phyloP scores from a whole-genome alignment of 768 basidiomycete genomes.

The Leccinum boreale region DNA sequence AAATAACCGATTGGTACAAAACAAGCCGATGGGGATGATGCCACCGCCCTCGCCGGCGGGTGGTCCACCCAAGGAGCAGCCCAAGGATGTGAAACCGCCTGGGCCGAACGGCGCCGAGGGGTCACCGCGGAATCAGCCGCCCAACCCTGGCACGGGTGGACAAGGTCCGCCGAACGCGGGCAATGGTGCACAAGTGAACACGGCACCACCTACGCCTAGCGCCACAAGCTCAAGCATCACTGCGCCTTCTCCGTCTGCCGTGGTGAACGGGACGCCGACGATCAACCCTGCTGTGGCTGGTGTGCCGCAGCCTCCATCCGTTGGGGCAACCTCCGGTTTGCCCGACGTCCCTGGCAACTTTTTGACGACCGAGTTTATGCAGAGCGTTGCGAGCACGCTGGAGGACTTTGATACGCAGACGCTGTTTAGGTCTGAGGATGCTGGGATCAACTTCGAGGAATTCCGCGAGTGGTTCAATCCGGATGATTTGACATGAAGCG shows the following conservation, averaged over 20 bases:
- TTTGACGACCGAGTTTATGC: conserved; percentile 43
- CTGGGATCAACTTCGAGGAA: conserved; percentile 60
- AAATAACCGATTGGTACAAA: conserved; percentile 30
- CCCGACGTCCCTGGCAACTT: conserved; percentile 27
- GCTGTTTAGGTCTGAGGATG: conserved; percentile 44
- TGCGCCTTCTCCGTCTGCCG: conserved; percentile 37
- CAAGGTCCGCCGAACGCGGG: conserved; percentile 20
- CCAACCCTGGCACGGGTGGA: conserved; percentile 25
- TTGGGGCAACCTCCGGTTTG: conserved; percentile 13
- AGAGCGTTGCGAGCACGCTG: conserved; percentile 38
- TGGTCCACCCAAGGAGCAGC: conserved; percentile 29
- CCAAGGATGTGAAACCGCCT: conserved; percentile 34
- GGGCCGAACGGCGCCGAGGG: conserved; percentile 30
- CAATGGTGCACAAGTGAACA: conserved; percentile 24
- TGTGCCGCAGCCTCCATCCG: too few species aligned
- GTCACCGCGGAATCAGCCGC: conserved; percentile 43
- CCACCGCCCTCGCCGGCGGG: conserved; percentile 50
- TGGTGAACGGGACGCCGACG: conserved; percentile 31
- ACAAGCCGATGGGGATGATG: conserved; percentile 44
- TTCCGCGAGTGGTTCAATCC: conserved; percentile 77
- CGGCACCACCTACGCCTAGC: conserved; percentile 38
- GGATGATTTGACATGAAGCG: conserved; percentile 37
- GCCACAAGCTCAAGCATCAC: conserved; percentile 32
- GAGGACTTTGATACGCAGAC: conserved; percentile 36
- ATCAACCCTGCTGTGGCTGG: conserved; percentile 24